Percentiles rank a stretch among this genome's conserved stretches.
Conservation (phyloP, 2,329 filamentous ascomycete genomes). For the Fusarium setosum region DNA sequence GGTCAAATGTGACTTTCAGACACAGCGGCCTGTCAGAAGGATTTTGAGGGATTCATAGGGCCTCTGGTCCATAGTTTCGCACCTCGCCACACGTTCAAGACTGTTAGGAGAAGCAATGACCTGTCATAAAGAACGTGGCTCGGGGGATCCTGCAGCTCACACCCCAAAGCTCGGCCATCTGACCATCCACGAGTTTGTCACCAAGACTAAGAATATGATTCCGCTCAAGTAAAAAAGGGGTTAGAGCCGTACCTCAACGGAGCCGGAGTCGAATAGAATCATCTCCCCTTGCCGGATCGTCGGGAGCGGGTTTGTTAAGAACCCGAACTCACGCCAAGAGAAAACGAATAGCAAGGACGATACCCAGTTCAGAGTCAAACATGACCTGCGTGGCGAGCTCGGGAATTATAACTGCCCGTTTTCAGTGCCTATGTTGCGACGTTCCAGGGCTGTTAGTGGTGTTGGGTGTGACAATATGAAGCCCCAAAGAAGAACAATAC, state of each 20-base stretch:
- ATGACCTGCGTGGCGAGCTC: not conserved
- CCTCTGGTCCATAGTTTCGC: too few relatives aligned
- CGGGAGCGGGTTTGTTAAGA: not conserved
- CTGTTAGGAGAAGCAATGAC: too few relatives aligned
- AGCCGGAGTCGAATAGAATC: not conserved
- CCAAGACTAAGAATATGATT: not conserved
- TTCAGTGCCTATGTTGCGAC: not conserved
- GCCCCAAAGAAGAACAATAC: slow-evolving; percentile 29
- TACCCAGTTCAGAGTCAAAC: not conserved
- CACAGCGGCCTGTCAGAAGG: too few relatives aligned
- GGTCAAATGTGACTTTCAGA: not conserved
- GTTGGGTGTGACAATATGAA: slow-evolving; percentile 24
- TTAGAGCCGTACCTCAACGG: too few relatives aligned
- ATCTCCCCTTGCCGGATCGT: not conserved
- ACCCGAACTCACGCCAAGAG: not conserved
- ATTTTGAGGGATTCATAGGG: too few relatives aligned
- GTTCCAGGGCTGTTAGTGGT: not conserved
- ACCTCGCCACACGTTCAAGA: too few relatives aligned
- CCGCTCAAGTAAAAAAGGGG: not conserved
- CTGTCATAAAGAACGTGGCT: too few relatives aligned
- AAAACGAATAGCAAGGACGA: not conserved
- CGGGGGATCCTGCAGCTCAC: not conserved
- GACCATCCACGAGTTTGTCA: not conserved
- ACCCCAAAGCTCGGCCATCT: not conserved
- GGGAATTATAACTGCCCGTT: not conserved